Base-by-base conservation (phyloP, 2,329 filamentous ascomycete species). In the Pyrenophora tritici-repentis region DNA sequence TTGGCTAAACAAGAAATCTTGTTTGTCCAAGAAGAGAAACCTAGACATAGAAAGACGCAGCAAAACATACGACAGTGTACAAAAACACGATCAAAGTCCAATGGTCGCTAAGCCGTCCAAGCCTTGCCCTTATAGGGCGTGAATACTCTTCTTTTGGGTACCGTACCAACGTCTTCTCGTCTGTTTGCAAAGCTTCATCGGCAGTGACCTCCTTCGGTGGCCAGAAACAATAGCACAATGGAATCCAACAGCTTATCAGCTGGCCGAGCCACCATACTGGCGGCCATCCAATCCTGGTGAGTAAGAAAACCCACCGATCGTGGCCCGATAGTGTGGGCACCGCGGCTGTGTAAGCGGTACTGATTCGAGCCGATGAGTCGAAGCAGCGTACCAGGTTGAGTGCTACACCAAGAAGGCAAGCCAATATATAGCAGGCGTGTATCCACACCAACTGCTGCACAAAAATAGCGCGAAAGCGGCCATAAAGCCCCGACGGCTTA, bases 221-320 rank as follows among this genome's bases (percentile, higher is more conserved):
- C 42, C 33, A 45, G 10, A 38, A 17, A 9, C 31, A 6, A 29
- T 45, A 45, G 14, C 24, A 22, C 2, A 45, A 5, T 3, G 42
- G 42, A 32, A 45, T 38, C 20, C 34, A 29, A 20, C 42, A 38
- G 34, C 42, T 45, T 6, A 26, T 22, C 10, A 45, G 6, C 31
- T 45, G 42, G 4, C 24, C 42, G 6, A 45, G 16, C 42, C 42
- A 37, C 42, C 42, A 45, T 13, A 38, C 42, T 6, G 42, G 42
- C 14, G 34, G 42, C 42, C 42, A 45, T 6, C 42, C 42, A 13
- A 45, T 22, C 18, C 42, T 45, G 8, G 42, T 45, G 12, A 34
- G 31, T 17, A 42, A 32, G 22, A 34, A 42, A 2, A 22, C 16
- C 40, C 40, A 42, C n/a, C 17, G 26, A 12, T 24, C 29, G n/a